A percentile compares a stretch with the other conserved stretches of the same genome.
These are phyloP conservation scores for Penicillium nucicola DNA, from an alignment of 495 filamentous ascomycete species.

Conservation along the genomic window DNA sequence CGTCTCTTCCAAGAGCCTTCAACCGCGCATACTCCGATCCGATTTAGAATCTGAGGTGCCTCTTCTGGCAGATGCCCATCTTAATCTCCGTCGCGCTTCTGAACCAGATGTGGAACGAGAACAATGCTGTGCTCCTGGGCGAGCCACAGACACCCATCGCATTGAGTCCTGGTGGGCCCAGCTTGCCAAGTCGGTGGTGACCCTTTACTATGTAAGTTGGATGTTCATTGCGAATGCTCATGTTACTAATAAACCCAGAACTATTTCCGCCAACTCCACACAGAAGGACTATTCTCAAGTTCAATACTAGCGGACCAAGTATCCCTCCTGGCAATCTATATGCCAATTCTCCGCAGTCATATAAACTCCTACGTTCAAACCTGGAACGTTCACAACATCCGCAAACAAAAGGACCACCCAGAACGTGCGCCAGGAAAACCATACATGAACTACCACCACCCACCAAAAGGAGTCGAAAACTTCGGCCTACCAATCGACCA, in stretches of 20 bases:
- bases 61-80: slow-evolving; percentile 13
- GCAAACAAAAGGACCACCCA: slow-evolving; percentile 12
- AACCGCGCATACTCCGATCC: slow-evolving; percentile 10
- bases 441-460: slow-evolving; percentile 16
- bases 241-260: slow-evolving; percentile 1
- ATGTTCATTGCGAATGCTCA: neutral
- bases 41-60: slow-evolving; percentile 10
- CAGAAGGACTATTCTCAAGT: slow-evolving; percentile 8
- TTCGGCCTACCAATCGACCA: slow-evolving; percentile 8
- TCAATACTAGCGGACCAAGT: slow-evolving; percentile 12
- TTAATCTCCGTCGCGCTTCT: slow-evolving; percentile 24
- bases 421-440: slow-evolving; percentile 15
- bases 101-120: slow-evolving; percentile 2
- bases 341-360: slow-evolving; percentile 13
- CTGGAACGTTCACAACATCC: slow-evolving; percentile 17
- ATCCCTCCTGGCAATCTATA: slow-evolving; percentile 15
- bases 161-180: slow-evolving; percentile 19
- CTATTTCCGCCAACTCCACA: slow-evolving; percentile 10
- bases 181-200: slow-evolving; percentile 6
- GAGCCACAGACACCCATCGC: slow-evolving; percentile 12
- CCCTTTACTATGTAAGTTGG: slow-evolving; percentile 8
- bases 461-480: slow-evolving; percentile 8
- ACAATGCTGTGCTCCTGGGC: slow-evolving; percentile 9
- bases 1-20: neutral
- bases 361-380: slow-evolving; percentile 10